Conservation (phyloP, 140 eudicot genomes). For the Stevia rebaudiana region DNA sequence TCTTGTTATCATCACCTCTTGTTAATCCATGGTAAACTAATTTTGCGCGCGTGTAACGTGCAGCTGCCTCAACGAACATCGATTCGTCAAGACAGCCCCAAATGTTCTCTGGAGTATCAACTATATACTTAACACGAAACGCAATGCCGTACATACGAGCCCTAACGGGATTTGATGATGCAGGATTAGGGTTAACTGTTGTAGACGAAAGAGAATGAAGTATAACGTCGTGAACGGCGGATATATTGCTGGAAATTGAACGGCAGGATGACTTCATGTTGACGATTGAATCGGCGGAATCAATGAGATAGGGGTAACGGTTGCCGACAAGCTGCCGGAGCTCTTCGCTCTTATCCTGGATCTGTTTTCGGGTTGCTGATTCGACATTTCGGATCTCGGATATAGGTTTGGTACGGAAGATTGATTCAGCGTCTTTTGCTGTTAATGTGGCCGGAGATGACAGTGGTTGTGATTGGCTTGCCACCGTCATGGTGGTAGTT, state of each 20-base stretch:
- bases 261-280: slow-evolving; percentile 70
- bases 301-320: slow-evolving; percentile 90
- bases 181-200: slow-evolving; percentile 25
- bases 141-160: slow-evolving; percentile 66
- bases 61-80: slow-evolving; percentile 72
- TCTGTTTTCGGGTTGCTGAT: slow-evolving; percentile 68
- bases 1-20: slow-evolving; percentile 27
- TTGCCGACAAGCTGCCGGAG: slow-evolving; percentile 94
- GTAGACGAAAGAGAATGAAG: slow-evolving; percentile 49
- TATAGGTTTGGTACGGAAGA: slow-evolving; percentile 73
- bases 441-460: slow-evolving; percentile 29
- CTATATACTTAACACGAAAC: slow-evolving; percentile 81
- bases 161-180: slow-evolving; percentile 42
- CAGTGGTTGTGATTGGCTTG: slow-evolving; percentile 30
- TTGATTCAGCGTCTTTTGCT: slow-evolving; percentile 65
- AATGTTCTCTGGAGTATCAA: slow-evolving; percentile 89
- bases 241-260: slow-evolving; percentile 57
- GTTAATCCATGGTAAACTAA: slow-evolving; percentile 47
- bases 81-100: slow-evolving; percentile 92
- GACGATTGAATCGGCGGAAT: slow-evolving; percentile 90
- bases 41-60: slow-evolving; percentile 69
- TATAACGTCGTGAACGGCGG: slow-evolving; percentile 44
- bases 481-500: slow-evolving; percentile 39
- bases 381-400: slow-evolving; percentile 75
- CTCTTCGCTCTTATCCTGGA: slow-evolving; percentile 79